Conservation (phyloP, 371 early-diverging fungal genomes). For the Mortierella sp. region DNA sequence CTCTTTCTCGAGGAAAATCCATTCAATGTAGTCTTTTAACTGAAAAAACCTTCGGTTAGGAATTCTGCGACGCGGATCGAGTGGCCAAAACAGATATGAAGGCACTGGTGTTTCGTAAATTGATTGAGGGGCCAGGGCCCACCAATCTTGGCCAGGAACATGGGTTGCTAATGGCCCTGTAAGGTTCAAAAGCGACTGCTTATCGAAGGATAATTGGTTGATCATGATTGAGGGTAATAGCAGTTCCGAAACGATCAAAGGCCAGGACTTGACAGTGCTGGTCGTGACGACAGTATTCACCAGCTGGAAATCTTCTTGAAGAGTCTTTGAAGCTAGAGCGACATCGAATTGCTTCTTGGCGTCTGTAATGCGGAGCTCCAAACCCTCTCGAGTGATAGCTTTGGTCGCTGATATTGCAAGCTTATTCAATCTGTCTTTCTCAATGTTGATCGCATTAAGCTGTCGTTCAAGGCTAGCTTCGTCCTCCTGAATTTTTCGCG, state of each 20-base stretch:
- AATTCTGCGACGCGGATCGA: slow-evolving; percentile 25
- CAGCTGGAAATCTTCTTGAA: slow-evolving; percentile 8
- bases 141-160: slow-evolving; percentile 16
- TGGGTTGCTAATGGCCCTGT: not conserved
- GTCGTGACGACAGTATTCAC: slow-evolving; percentile 7
- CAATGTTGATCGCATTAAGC: slow-evolving; percentile 7
- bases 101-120: slow-evolving; percentile 17
- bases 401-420: not conserved
- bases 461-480: slow-evolving; percentile 2
- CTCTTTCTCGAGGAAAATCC: slow-evolving; percentile 41
- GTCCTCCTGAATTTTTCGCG: not conserved
- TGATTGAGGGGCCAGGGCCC: slow-evolving; percentile 12
- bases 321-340: too few species aligned
- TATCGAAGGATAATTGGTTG: not conserved
- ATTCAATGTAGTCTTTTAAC: slow-evolving; percentile 32
- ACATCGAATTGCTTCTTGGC: not conserved
- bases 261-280: slow-evolving; percentile 16
- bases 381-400: slow-evolving; percentile 4
- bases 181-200: not conserved
- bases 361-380: not conserved
- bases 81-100: slow-evolving; percentile 33
- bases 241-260: slow-evolving; percentile 34
- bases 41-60: slow-evolving; percentile 18
- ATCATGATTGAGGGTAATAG: slow-evolving; percentile 27
- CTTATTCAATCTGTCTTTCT: not conserved